Evolutionary conservation across 495 filamentous ascomycete species (phyloP).

Genomic region (Massariosphaeria phaeospora): DNA sequence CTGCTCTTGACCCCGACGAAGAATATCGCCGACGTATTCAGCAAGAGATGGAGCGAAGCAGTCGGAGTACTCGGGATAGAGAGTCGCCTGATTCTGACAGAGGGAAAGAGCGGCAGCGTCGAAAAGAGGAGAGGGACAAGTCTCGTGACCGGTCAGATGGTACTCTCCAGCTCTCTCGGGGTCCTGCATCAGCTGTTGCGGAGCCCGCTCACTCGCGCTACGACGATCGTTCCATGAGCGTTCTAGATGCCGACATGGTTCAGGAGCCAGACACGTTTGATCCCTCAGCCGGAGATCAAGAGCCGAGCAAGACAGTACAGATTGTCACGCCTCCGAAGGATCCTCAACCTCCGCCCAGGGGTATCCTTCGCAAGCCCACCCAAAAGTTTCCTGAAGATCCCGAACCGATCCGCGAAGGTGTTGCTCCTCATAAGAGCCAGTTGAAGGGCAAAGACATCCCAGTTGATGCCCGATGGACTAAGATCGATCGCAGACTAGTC

Average conservation of each 20-base stretch:
- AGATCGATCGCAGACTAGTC: slow-evolving; percentile 75
- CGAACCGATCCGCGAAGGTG: slow-evolving; percentile 76
- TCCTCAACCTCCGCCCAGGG: slow-evolving; percentile 50
- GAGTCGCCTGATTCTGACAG: slow-evolving; percentile 17
- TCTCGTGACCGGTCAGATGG: slow-evolving; percentile 13
- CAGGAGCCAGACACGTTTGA: slow-evolving; percentile 29
- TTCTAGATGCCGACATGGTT: slow-evolving; percentile 17
- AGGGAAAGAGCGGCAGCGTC: slow-evolving; percentile 20
- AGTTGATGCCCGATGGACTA: slow-evolving; percentile 78
- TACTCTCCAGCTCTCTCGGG: background rate
- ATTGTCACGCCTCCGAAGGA: slow-evolving; percentile 42
- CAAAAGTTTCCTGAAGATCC: slow-evolving; percentile 75
- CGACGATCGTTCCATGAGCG: slow-evolving; percentile 16
- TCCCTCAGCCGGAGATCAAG: background rate
- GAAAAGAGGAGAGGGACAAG: slow-evolving; percentile 17
- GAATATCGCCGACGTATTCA: slow-evolving; percentile 42
- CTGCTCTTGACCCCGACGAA: slow-evolving; percentile 39
- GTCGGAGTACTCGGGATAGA: slow-evolving; percentile 3
- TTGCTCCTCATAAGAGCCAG: slow-evolving; percentile 78
- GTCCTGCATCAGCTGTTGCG: slow-evolving; percentile 1
- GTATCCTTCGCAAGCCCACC: slow-evolving; percentile 67
- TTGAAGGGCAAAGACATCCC: slow-evolving; percentile 65
- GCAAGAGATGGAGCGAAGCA: slow-evolving; percentile 31
- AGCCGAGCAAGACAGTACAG: slow-evolving; percentile 33
- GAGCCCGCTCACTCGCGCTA: slow-evolving; percentile 18